A percentile compares a stretch with the other conserved stretches of the same genome.
These are phyloP conservation scores for Gloeostereum incarnatum DNA, from an alignment of 768 basidiomycete species.

Conservation along the genomic window DNA sequence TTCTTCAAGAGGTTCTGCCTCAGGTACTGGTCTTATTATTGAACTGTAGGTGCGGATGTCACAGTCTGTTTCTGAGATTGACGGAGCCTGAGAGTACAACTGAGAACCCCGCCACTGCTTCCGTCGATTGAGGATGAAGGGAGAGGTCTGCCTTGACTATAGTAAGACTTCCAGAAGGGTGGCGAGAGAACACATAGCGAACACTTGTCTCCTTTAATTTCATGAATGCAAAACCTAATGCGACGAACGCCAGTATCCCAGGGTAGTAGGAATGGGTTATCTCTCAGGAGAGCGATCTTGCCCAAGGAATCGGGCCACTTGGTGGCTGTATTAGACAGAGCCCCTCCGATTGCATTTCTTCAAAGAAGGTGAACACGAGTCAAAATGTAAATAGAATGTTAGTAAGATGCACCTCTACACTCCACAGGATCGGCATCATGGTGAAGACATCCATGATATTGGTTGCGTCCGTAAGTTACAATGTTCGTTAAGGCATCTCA, in stretches of 20 bases:
- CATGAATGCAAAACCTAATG: slow-evolving; percentile 10
- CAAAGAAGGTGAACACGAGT: neutral
- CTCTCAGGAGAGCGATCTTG: slow-evolving; percentile 27
- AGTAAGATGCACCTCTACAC: slow-evolving; percentile 19
- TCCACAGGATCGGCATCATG: slow-evolving; percentile 25
- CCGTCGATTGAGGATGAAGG: neutral
- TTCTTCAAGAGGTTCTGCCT: neutral
- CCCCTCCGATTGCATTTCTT: slow-evolving; percentile 36
- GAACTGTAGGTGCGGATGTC: slow-evolving; percentile 10
- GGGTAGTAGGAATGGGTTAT: slow-evolving; percentile 47
- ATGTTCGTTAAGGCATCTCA: neutral
- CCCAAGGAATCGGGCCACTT: slow-evolving; percentile 36
- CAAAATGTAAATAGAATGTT: too few relatives aligned
- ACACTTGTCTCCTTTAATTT: slow-evolving; percentile 6
- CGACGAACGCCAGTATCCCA: neutral
- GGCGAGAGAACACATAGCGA: slow-evolving; percentile 2
- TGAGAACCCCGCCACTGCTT: neutral
- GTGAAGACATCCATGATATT: slow-evolving; percentile 30
- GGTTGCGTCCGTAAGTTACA: slow-evolving; percentile 21
- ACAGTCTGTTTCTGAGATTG: too few relatives aligned
- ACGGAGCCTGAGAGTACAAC: neutral
- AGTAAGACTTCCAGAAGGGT: neutral
- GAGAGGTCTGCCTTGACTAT: neutral
- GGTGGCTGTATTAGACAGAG: slow-evolving; percentile 34
- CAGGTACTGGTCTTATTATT: slow-evolving; percentile 1